These are phyloP conservation scores for Waitea zeae DNA, from an alignment of 1,284 basidiomycete genomes.

Conservation along the genomic window DNA sequence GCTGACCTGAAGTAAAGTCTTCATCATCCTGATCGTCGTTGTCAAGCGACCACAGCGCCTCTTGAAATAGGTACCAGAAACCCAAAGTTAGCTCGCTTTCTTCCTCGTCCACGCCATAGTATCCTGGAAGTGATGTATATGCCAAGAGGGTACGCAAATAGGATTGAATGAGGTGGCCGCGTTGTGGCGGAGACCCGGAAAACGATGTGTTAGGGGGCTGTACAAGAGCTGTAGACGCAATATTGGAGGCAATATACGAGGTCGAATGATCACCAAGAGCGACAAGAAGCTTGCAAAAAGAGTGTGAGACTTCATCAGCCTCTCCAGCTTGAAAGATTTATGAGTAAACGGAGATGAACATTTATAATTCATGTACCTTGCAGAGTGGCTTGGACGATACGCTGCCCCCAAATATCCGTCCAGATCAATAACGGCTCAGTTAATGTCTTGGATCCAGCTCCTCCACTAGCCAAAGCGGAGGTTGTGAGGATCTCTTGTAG, in stretches of 20 bases:
- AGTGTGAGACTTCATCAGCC: conserved; percentile 40
- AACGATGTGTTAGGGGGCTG: conserved; percentile 11
- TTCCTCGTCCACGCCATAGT: conserved; percentile 67
- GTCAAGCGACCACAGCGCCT: conserved; percentile 60
- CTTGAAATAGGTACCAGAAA: conserved; percentile 83
- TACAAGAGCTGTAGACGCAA: conserved; percentile 26
- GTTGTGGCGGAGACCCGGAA: conserved; percentile 18
- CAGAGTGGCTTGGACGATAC: conserved; percentile 31
- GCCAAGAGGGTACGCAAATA: conserved; percentile 59
- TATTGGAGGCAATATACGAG: conserved; percentile 56
- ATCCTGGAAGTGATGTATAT: conserved; percentile 60
- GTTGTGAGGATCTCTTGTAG: conserved; percentile 64
- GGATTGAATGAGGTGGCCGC: conserved; percentile 40
- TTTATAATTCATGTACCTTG: no score
- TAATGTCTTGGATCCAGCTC: conserved; percentile 51
- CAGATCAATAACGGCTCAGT: conserved; percentile 74
- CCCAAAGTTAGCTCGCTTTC: conserved; percentile 74
- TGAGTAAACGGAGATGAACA: neutral
- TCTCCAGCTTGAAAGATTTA: conserved; percentile 17
- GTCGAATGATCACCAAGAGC: conserved; percentile 76
- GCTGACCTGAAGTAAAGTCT: conserved; percentile 8
- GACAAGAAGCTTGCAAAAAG: conserved; percentile 62
- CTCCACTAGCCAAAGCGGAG: conserved; percentile 47
- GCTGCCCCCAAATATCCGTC: conserved; percentile 37
- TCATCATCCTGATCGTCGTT: conserved; percentile 20